Evolutionary conservation across 768 basidiomycete genomes (phyloP).

Genomic region (Cantharellus cinnabarinus): DNA sequence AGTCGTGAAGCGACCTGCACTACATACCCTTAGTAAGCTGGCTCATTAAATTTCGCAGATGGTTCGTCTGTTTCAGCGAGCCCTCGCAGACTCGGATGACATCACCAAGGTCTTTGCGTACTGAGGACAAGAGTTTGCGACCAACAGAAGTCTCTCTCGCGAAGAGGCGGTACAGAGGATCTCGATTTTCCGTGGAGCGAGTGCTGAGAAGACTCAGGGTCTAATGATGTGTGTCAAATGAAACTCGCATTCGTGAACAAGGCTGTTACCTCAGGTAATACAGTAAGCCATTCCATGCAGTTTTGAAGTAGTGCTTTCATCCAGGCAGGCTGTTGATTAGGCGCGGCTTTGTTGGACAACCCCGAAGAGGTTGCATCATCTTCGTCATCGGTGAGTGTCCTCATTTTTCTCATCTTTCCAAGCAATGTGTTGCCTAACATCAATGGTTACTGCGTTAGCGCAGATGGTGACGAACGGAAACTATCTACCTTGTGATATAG

Average conservation of each 20-base stretch:
- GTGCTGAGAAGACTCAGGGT: slow-evolving; percentile 43
- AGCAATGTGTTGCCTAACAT: slow-evolving; percentile 56
- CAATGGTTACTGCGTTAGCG: neutral
- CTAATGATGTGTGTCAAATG: slow-evolving; percentile 17
- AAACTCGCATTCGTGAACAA: neutral
- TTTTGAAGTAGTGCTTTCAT: slow-evolving; percentile 72
- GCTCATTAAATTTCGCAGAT: slow-evolving; percentile 79
- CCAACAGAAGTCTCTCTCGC: slow-evolving; percentile 72
- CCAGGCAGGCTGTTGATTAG: slow-evolving; percentile 71
- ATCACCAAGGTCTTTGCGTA: slow-evolving; percentile 62
- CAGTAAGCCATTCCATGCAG: slow-evolving; percentile 63
- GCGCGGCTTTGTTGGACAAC: slow-evolving; percentile 31
- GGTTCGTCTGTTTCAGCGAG: slow-evolving; percentile 85
- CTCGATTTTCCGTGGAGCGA: slow-evolving; percentile 47
- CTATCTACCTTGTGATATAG: slow-evolving; percentile 61
- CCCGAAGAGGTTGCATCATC: slow-evolving; percentile 38
- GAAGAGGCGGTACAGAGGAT: slow-evolving; percentile 79
- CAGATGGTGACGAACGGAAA: neutral
- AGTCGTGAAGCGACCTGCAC: neutral
- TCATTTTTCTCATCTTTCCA: slow-evolving; percentile 80
- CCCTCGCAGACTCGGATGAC: slow-evolving; percentile 74
- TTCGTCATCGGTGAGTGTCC: slow-evolving; percentile 70
- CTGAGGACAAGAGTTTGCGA: slow-evolving; percentile 51
- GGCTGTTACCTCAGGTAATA: slow-evolving; percentile 47
- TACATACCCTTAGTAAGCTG: slow-evolving; percentile 63